Base-by-base conservation (phyloP, 305 asterid species). In the Plantago coronopus region DNA sequence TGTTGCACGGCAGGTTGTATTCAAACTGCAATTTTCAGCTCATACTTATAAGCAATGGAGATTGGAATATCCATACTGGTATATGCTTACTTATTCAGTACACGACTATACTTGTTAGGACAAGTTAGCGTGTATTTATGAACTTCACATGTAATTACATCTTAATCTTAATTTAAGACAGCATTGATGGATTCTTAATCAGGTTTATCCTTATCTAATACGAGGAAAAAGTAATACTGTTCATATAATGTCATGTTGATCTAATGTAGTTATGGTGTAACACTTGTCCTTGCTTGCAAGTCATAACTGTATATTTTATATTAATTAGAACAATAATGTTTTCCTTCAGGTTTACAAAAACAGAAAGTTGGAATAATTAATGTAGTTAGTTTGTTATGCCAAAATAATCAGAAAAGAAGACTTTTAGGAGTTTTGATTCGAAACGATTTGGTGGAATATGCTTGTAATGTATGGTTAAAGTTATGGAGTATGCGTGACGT, bases 401-500 rank as follows among this genome's bases (percentile, higher is more conserved):
- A 38, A 38, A 38, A 38, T 10, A 11, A 10, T 8, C 1, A 0
- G 12, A 38, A 10, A 38, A 38, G 43, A 53, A 23, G 13, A 25
- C 58, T 25, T 53, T 53, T 6, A n/a, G 17, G 13, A 15, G 21
- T 16, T 54, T 54, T 15, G 37, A 15, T 17, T 54, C 27, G 43
- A 54, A 54, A 27, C 20, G 12, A 27, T 54, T 11, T 53, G 58
- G 58, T 53, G 29, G 42, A 31, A 11, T 54, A 16, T 38, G 43
- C 43, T 38, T 11, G 43, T 38, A 38, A 11, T 38, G 59, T 54
- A 25, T 15, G 59, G 43, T 54, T 15, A 2, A 54, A 54, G 59
- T 27, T 54, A 54, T 54, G 59, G 37, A 54, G 20, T 54, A 34
- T 16, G 37, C 59, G 22, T 54, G 59, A 34, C 59, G 43, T 54